phyloP scores from a whole-genome alignment of 441 rosid genomes.

The Pelargonium fulgidum region DNA sequence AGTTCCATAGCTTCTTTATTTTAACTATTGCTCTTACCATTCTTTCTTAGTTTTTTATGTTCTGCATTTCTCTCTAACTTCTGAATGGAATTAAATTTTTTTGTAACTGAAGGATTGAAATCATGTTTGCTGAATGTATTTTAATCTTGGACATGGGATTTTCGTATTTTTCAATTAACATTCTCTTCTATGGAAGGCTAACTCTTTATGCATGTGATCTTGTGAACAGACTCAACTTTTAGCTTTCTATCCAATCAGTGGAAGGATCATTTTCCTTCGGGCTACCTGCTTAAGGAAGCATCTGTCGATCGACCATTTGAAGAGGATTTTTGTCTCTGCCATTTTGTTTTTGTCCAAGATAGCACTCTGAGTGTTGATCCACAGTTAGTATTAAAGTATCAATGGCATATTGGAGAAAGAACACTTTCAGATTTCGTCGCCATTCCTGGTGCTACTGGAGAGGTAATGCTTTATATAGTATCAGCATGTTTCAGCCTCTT shows the following conservation, averaged over 20 bases:
- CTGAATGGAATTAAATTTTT: not conserved
- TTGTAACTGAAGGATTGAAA: not conserved
- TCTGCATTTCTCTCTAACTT: slow-evolving; percentile 3
- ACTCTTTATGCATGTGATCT: slow-evolving; percentile 21
- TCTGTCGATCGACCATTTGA: slow-evolving; percentile 82
- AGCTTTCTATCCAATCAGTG: slow-evolving; percentile 75
- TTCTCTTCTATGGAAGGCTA: slow-evolving; percentile 13
- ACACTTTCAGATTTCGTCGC: slow-evolving; percentile 67
- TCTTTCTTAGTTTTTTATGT: slow-evolving; percentile 9
- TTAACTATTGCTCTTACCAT: not conserved
- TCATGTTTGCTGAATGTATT: slow-evolving; percentile 25
- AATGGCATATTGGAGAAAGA: slow-evolving; percentile 80
- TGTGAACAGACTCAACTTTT: slow-evolving; percentile 67
- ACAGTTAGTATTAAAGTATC: slow-evolving; percentile 58
- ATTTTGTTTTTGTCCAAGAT: slow-evolving; percentile 62
- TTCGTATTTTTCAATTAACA: slow-evolving; percentile 8
- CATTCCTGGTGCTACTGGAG: slow-evolving; percentile 63
- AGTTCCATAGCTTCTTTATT: not conserved
- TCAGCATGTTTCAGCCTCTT: not conserved
- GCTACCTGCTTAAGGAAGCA: slow-evolving; percentile 71
- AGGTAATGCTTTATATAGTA: slow-evolving; percentile 42
- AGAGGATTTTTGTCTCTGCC: slow-evolving; percentile 81
- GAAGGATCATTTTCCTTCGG: slow-evolving; percentile 69
- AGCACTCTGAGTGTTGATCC: slow-evolving; percentile 41
- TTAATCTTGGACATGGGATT: slow-evolving; percentile 13